A percentile compares a stretch with the other conserved stretches of the same genome.
phyloP scores from a whole-genome alignment of 2,329 filamentous ascomycete species.

The Epichloe gansuensis region DNA sequence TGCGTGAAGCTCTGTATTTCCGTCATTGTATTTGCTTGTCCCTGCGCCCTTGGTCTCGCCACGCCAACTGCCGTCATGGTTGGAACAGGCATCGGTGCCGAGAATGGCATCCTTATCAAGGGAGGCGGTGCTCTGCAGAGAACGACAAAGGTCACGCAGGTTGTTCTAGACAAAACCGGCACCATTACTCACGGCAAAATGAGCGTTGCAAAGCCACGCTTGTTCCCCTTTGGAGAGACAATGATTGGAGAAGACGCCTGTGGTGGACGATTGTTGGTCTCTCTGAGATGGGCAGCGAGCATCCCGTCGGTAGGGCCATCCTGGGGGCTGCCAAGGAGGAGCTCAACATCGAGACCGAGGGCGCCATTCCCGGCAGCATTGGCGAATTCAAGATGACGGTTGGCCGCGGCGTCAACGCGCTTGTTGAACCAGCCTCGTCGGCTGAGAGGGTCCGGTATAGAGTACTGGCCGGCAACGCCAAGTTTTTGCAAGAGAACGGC shows the following conservation, averaged over 20 bases:
- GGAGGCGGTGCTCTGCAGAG: slow-evolving; percentile 85
- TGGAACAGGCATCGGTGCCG: slow-evolving; percentile 89
- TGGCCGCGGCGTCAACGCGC: slow-evolving; percentile 73
- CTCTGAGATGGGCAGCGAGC: slow-evolving; percentile 92
- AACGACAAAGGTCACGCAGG: slow-evolving; percentile 77
- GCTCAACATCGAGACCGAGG: slow-evolving; percentile 60
- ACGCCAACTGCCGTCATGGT: slow-evolving; percentile 99
- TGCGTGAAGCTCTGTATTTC: slow-evolving; percentile 96
- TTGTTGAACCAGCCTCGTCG: slow-evolving; percentile 62
- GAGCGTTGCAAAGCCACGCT: slow-evolving; percentile 67
- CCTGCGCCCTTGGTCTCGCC: slow-evolving; percentile 88
- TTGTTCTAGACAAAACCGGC: slow-evolving; percentile 92
- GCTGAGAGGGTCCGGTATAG: slow-evolving; percentile 60
- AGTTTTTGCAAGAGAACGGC: slow-evolving; percentile 60
- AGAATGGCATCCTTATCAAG: slow-evolving; percentile 96
- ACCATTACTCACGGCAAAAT: slow-evolving; percentile 93
- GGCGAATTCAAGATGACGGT: slow-evolving; percentile 76
- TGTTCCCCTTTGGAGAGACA: slow-evolving; percentile 55
- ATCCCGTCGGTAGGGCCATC: slow-evolving; percentile 88
- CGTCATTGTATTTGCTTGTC: slow-evolving; percentile 95
- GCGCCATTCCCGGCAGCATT: slow-evolving; percentile 67
- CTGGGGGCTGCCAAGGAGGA: slow-evolving; percentile 62
- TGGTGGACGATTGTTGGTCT: slow-evolving; percentile 97
- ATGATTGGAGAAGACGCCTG: slow-evolving; percentile 55
- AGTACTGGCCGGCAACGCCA: slow-evolving; percentile 73